Conservation (phyloP, 306 rosid genomes). For the Vigna reflexopilosa region DNA sequence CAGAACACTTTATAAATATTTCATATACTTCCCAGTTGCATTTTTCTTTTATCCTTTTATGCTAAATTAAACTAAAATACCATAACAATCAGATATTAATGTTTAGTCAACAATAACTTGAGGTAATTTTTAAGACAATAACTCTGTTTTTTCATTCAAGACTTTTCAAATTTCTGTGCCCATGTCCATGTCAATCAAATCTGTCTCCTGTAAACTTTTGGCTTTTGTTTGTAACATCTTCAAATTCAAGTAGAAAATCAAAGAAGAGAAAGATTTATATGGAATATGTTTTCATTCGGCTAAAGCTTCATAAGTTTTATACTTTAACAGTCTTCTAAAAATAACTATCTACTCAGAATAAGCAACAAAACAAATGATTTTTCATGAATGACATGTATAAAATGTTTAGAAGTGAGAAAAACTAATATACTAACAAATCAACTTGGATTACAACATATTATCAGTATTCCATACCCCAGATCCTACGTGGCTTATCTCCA, state of each 20-base stretch:
- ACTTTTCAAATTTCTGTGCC: background rate
- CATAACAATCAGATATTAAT: background rate
- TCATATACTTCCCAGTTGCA: background rate
- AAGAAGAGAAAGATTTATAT: background rate
- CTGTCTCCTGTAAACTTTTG: background rate
- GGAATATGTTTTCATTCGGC: slow-evolving; percentile 26
- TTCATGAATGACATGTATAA: no score
- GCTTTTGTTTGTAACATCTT: background rate
- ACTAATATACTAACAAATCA: no score
- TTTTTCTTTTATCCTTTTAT: background rate
- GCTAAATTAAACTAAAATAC: slow-evolving; percentile 11
- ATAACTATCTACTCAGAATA: background rate
- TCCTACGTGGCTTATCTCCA: slow-evolving; percentile 6
- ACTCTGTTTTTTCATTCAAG: background rate
- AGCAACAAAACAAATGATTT: background rate
- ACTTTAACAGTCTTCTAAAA: slow-evolving; percentile 9
- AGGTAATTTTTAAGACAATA: background rate
- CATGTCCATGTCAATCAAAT: background rate
- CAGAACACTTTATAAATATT: background rate
- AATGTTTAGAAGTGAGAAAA: no score
- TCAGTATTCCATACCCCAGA: background rate
- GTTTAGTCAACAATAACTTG: background rate
- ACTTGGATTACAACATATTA: no score
- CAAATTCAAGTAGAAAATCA: background rate
- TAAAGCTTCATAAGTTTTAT: slow-evolving; percentile 1